phyloP scores from a whole-genome alignment of 129 eudicot species.

The Lactuca sativa region DNA sequence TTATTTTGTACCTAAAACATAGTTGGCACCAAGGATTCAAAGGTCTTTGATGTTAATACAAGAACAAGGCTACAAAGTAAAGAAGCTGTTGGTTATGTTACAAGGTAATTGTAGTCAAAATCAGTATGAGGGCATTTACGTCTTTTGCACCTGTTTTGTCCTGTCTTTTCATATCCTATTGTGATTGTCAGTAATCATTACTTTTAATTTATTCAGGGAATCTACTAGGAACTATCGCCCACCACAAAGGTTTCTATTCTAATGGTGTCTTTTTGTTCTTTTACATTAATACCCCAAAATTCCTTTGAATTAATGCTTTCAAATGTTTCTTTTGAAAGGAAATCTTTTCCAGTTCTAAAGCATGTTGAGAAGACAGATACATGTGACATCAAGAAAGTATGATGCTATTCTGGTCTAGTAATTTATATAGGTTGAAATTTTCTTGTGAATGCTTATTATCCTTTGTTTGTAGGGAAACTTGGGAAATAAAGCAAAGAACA shows the following conservation, averaged over 20 bases:
- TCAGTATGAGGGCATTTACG: not conserved
- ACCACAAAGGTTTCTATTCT: slow-evolving; percentile 59
- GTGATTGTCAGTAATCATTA: slow-evolving; percentile 2
- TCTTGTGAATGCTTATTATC: slow-evolving; percentile 1
- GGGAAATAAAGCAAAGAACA: slow-evolving; percentile 31
- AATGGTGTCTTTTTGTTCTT: not conserved
- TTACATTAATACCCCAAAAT: slow-evolving; percentile 24
- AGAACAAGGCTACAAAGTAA: slow-evolving; percentile 40
- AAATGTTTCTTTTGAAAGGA: slow-evolving; percentile 48
- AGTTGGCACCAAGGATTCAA: slow-evolving; percentile 35
- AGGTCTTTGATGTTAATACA: slow-evolving; percentile 38
- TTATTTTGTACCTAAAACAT: slow-evolving; percentile 9
- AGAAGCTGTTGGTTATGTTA: slow-evolving; percentile 26
- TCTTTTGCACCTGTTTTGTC: not conserved
- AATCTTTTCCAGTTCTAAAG: slow-evolving; percentile 63
- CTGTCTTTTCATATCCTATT: not conserved
- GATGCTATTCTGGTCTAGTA: not conserved
- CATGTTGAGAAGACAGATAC: slow-evolving; percentile 41
- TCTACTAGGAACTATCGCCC: slow-evolving; percentile 39
- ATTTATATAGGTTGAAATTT: not conserved
- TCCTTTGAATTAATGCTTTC: slow-evolving; percentile 4
- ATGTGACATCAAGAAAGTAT: slow-evolving; percentile 46
- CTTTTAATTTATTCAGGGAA: slow-evolving; percentile 39
- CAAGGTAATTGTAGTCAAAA: slow-evolving; percentile 37
- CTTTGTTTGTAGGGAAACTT: slow-evolving; percentile 43